phyloP scores from a whole-genome alignment of 306 rosid genomes.

The Corylus avellana region DNA sequence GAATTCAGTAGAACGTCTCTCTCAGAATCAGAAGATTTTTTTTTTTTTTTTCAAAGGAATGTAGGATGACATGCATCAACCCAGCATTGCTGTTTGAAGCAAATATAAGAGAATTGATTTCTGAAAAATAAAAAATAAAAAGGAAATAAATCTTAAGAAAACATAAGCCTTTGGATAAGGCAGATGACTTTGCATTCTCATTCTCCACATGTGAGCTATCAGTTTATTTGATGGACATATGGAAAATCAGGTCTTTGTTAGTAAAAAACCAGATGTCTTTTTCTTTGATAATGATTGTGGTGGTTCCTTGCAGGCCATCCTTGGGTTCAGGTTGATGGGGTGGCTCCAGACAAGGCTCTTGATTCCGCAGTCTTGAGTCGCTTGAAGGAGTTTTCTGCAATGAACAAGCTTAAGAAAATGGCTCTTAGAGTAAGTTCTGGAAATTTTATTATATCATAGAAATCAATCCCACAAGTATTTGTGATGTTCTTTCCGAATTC shows the following conservation, averaged over 20 bases:
- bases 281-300: conserved; percentile 13
- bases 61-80: background rate
- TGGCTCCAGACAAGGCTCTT: conserved; percentile 86
- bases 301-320: conserved; percentile 74
- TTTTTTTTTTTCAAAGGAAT: background rate
- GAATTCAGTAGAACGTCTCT: background rate
- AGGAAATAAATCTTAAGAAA: background rate
- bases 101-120: background rate
- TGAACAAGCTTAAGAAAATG: conserved; percentile 91
- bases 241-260: background rate
- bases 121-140: background rate
- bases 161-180: background rate
- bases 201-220: background rate
- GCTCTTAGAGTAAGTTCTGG: conserved; percentile 77
- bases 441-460: background rate
- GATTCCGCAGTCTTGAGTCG: conserved; percentile 89
- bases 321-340: conserved; percentile 84
- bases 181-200: background rate
- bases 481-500: background rate
- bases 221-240: background rate
- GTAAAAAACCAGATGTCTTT: background rate
- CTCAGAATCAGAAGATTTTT: background rate
- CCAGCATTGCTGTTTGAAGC: background rate
- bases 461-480: conserved; percentile 2
- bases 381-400: conserved; percentile 79